phyloP scores from a whole-genome alignment of 2,329 filamentous ascomycete species.

The Beauveria australis region DNA sequence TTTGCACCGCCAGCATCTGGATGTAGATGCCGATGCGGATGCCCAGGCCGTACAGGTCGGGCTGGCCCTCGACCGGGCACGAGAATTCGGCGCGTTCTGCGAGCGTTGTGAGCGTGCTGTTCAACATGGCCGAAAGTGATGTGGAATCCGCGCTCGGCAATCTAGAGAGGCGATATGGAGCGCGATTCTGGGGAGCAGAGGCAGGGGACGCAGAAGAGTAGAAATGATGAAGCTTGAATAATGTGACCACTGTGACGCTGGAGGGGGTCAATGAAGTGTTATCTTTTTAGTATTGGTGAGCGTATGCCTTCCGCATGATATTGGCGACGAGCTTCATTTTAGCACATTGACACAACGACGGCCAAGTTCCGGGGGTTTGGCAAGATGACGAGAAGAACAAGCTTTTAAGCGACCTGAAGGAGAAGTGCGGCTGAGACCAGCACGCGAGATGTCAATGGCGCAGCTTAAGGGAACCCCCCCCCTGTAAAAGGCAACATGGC shows the following conservation, averaged over 20 bases:
- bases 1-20: slow-evolving; percentile 19
- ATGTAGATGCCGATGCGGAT: slow-evolving; percentile 22
- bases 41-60: slow-evolving; percentile 21
- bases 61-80: slow-evolving; percentile 17
- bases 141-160: neutral
- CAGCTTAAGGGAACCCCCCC: neutral
- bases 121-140: neutral
- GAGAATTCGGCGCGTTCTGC: neutral
- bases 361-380: neutral
- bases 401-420: neutral
- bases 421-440: slow-evolving; percentile 1
- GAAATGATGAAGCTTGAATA: no score
- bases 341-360: neutral
- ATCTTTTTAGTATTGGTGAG: neutral
- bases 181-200: neutral
- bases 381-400: neutral
- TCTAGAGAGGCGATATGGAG: no score
- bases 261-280: no score
- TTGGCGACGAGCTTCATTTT: neutral
- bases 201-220: no score
- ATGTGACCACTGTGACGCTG: no score
- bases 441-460: slow-evolving; percentile 1
- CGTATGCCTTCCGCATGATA: neutral
- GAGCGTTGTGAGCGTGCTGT: neutral
- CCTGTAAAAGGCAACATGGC: neutral